Evolutionary conservation across 345 rosid species (phyloP), one percentile per base, ranked within the genome.

Genomic region (Balakata baccata): DNA sequence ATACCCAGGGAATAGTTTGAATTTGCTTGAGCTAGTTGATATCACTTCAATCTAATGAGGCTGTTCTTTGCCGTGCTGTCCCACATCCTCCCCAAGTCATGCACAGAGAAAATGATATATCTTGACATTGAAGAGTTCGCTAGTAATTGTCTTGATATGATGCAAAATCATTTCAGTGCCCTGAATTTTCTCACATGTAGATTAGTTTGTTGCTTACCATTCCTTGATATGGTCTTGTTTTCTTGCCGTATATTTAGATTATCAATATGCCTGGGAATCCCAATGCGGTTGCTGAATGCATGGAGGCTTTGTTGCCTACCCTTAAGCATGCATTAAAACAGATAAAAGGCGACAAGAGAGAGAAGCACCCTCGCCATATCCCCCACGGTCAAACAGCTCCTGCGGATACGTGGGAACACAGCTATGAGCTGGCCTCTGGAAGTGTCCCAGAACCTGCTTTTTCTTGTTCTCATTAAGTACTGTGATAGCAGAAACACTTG

Each of bases 181-280:
- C 25, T 5, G 8, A 53, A 53, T 41, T 3, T 65, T 12, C 45
- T 61, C 9, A 34, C 20, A 6, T 3, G 5, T 59, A 25, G 25
- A 7, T 34, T 37, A 2, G 43, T 37, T 12, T 61, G 45, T 45
- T 13, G 6, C 5, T 39, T 41, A 23, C 6, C 11, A 22, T 63
- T 3, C 23, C 14, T 63, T 50, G 50, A 50, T 38, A 2, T 12
- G 47, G 4, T 17, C 16, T 34, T 70, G 20, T 11, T 51, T 60
- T 62, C 43, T 20, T 38, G 16, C 23, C 46, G 20, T 56, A 37
- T 75, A 14, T 74, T 37, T 82, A 92, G 99, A 92, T 95, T 47
- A 92, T 95, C 86, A 91, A 92, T 86, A 89, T 91, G 96, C 97
- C 99, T 5, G 98, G 98, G 66, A 95, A 95, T 83, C 99, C 97